Evolutionary conservation across 2,329 filamentous ascomycete species (phyloP).

Genomic region (Colletotrichum sp.): DNA sequence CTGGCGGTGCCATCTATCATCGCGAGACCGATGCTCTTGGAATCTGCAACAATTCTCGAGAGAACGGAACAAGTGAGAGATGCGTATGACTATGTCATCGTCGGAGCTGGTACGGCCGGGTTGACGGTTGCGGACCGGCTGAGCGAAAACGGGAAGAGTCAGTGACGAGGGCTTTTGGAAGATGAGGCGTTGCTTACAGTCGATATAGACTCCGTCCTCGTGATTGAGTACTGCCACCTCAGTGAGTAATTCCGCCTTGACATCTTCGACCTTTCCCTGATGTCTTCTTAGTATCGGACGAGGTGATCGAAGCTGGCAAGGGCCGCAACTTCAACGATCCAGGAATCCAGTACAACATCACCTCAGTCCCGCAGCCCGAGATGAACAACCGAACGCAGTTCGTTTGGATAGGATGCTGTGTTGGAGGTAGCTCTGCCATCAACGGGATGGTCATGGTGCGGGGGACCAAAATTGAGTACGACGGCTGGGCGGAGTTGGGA

Average conservation of each 20-base stretch:
- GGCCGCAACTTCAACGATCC: constrained; percentile 20
- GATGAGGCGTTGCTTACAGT: not conserved
- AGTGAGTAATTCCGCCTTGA: not conserved
- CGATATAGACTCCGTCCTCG: constrained; percentile 8
- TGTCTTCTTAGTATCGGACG: not conserved
- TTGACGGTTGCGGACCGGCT: constrained; percentile 42
- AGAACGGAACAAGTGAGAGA: not conserved
- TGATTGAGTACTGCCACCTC: constrained; percentile 17
- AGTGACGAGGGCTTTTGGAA: not conserved
- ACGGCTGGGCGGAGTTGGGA: constrained; percentile 48
- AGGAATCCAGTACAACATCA: constrained; percentile 28
- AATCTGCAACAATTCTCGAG: not conserved
- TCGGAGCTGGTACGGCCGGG: constrained; percentile 49
- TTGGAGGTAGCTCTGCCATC: constrained; percentile 43
- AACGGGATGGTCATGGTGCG: constrained; percentile 43
- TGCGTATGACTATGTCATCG: constrained; percentile 35
- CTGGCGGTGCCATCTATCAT: not conserved
- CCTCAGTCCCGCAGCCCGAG: constrained; percentile 29
- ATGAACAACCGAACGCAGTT: constrained; percentile 27
- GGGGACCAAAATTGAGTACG: constrained; percentile 40
- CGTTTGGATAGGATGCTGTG: constrained; percentile 33
- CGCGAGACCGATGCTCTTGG: not conserved
- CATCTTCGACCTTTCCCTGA: fast-evolving
- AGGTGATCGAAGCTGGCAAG: not conserved
- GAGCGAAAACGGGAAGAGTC: constrained; percentile 30